Percentiles rank a stretch among this genome's conserved stretches.
Conservation (phyloP, 192 early-diverging fungal genomes). For the Linnemannia zychae region DNA sequence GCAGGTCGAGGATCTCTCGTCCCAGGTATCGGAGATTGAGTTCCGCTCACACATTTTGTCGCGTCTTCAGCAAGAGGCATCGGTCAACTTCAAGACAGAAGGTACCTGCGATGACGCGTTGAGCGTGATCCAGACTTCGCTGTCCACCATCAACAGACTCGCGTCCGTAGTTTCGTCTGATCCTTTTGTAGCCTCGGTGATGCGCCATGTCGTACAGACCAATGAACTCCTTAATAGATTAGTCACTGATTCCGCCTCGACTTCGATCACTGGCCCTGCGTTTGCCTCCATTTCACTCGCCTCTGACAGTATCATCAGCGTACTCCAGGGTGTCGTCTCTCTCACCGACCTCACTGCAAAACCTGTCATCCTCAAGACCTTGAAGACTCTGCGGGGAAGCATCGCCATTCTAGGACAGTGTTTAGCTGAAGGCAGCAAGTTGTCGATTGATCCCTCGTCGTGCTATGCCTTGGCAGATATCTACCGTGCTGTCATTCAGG, state of each 20-base stretch:
- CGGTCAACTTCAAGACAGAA: not conserved
- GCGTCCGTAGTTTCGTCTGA: not conserved
- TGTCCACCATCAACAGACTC: not conserved
- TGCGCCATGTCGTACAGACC: not conserved
- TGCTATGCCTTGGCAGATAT: conserved; percentile 28
- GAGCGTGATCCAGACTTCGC: not conserved
- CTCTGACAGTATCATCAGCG: not conserved
- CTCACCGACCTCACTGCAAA: not conserved
- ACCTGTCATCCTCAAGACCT: not conserved
- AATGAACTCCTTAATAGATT: not conserved
- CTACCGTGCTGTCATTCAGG: conserved; percentile 22
- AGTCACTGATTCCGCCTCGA: not conserved
- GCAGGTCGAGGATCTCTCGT: not conserved
- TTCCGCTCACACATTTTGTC: conserved; percentile 23
- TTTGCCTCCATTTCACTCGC: not conserved
- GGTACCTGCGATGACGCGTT: not conserved
- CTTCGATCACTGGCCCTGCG: not conserved
- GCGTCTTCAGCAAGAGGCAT: not conserved
- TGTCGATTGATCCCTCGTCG: not conserved
- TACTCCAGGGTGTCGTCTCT: not conserved
- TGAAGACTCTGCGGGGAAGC: not conserved
- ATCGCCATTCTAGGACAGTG: not conserved
- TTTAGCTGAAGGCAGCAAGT: not conserved
- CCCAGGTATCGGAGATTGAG: conserved; percentile 9
- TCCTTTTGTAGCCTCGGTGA: not conserved